Percentiles rank a stretch among this genome's conserved stretches.
Evolutionary conservation across 2,329 filamentous ascomycete genomes (phyloP).

Genomic region (Talaromyces sp.): DNA sequence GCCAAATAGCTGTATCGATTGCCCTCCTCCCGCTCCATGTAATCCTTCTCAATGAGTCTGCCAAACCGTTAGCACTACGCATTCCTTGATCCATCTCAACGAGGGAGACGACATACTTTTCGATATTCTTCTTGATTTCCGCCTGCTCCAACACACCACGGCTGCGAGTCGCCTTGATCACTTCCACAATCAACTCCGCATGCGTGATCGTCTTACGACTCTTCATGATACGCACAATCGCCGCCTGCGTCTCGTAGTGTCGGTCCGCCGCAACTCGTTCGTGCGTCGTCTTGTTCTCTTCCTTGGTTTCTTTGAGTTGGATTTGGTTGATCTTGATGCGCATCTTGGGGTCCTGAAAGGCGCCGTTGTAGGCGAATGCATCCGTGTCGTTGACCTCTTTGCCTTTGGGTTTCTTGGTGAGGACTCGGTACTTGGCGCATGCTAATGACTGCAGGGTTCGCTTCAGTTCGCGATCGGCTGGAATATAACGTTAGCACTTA

Average conservation of each 20-base stretch:
- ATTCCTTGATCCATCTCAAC: background rate
- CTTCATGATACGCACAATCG: constrained; percentile 97
- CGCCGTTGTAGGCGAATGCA: constrained; percentile 75
- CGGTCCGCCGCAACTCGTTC: constrained; percentile 83
- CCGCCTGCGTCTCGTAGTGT: constrained; percentile 94
- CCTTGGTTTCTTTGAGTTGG: constrained; percentile 90
- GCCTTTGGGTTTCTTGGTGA: constrained; percentile 80
- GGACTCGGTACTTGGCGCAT: constrained; percentile 79
- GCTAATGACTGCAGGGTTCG: constrained; percentile 93
- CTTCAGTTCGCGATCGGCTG: constrained; percentile 70
- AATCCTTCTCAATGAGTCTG: constrained; percentile 88
- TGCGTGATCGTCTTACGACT: constrained; percentile 82
- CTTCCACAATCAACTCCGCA: constrained; percentile 81
- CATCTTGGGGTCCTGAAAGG: constrained; percentile 76
- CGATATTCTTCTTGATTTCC: constrained; percentile 96
- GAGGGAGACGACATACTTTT: constrained; percentile 60
- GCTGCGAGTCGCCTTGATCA: constrained; percentile 84
- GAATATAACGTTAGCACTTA: constrained; percentile 29
- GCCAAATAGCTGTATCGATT: constrained; percentile 68
- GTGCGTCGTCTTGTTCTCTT: constrained; percentile 92
- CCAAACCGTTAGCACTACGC: constrained; percentile 14
- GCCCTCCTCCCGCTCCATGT: constrained; percentile 73
- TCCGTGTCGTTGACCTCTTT: constrained; percentile 75
- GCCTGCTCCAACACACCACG: constrained; percentile 78
- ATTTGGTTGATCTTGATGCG: constrained; percentile 99